Evolutionary conservation across 2,329 filamentous ascomycete genomes (phyloP), one percentile per base, ranked within the genome.

Genomic region (Aspergillus sp.): DNA sequence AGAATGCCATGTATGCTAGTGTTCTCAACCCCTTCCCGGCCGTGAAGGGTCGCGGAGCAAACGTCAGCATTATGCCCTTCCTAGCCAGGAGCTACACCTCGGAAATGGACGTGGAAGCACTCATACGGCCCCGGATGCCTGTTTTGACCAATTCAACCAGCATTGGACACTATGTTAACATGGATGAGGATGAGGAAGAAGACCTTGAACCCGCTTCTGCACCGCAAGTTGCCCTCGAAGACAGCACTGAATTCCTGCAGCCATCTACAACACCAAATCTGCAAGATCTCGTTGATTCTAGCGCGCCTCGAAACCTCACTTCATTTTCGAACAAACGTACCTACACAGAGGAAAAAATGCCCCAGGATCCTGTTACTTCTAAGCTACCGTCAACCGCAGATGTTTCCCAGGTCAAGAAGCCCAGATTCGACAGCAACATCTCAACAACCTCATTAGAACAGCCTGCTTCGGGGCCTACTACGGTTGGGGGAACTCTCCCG

Each of bases 31-130:
- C 91, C 0, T 85, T 87, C 73, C 77, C 86, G 61, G 79, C 87
- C 68, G 79, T 84, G 67, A 82, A 87, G 69, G 84, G 87, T 43
- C 80, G 85, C 62, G 78, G 77, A 40, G 83, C 85, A 52, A 84
- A 87, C 59, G 82, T 89, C 27, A 95, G 88, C 71, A 88, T 96
- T 48, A 75, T 96, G 48, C 93, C 93, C 0, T 90, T 96, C 66
- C 77, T 97, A 25, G 84, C 86, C 7, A 83, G 87, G 55, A 82
- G 84, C 51, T 90, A 87, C 66, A 81, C 86, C 0, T 72, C 81
- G 11, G 84, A 88, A 50, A 79, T 84, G 56, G 83, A 82, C 15
- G 84, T 95, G 1, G 93, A 97, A 73, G 82, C 89, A 9, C 72
- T 97, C 56, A 79, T 84, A 21, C 73, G 80, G 52, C 82, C 82